Evolutionary conservation across 345 rosid species (phyloP).

Genomic region (Melastoma malabathricum): DNA sequence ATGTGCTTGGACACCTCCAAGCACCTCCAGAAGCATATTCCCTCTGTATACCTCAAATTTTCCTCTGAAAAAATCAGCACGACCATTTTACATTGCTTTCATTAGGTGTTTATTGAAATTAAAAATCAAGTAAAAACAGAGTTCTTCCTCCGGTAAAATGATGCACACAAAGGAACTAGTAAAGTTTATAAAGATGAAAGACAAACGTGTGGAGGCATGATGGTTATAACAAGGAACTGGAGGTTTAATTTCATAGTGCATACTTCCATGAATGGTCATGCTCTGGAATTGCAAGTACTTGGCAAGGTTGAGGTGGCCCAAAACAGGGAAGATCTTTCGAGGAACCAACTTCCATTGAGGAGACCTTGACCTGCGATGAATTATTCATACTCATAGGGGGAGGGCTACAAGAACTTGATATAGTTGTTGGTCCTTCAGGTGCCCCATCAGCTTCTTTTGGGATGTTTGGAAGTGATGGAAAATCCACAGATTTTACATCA

Average conservation of each 20-base stretch:
- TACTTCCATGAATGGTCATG: constrained; percentile 88
- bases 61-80: constrained; percentile 42
- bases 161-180: too few species aligned
- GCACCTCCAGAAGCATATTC: constrained; percentile 30
- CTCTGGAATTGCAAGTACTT: constrained; percentile 58
- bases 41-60: constrained; percentile 48
- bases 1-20: constrained; percentile 80
- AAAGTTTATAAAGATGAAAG: background rate
- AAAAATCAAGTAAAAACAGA: too few species aligned
- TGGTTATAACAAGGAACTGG: constrained; percentile 1
- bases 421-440: constrained; percentile 27
- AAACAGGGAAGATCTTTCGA: constrained; percentile 9
- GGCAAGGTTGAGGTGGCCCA: constrained; percentile 12
- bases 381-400: constrained; percentile 20
- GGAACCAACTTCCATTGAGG: constrained; percentile 10
- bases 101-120: too few species aligned
- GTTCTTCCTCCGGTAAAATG: too few species aligned
- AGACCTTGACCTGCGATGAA: constrained; percentile 24
- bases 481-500: constrained; percentile 36
- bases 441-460: constrained; percentile 29
- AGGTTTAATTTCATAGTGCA: constrained; percentile 17
- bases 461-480: constrained; percentile 23
- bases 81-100: background rate
- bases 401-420: constrained; percentile 18
- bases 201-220: constrained; percentile 4